phyloP scores from a whole-genome alignment of 2,329 filamentous ascomycete genomes.

The Ophiostoma tasmaniense region DNA sequence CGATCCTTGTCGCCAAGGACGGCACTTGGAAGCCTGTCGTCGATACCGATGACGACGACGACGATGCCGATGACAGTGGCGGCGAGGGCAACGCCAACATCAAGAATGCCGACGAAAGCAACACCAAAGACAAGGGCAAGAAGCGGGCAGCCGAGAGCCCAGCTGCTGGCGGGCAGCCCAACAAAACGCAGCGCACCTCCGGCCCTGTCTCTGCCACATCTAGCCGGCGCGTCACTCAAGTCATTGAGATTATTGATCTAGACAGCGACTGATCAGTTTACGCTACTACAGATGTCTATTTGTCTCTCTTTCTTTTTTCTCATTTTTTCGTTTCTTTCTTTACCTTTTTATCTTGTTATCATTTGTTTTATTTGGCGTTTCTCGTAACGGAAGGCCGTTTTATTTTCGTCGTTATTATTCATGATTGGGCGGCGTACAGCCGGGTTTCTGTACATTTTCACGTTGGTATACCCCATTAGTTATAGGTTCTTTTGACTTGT shows the following conservation, averaged over 20 bases:
- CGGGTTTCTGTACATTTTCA: background rate
- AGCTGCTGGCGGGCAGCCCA: background rate
- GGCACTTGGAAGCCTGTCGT: conserved; percentile 53
- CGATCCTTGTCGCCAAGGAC: conserved; percentile 55
- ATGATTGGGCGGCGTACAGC: background rate
- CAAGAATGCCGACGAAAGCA: background rate
- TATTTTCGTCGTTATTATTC: background rate
- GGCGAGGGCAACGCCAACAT: conserved; percentile 21
- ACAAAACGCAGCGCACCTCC: background rate
- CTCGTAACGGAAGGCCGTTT: background rate
- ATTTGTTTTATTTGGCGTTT: background rate
- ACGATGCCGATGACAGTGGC: conserved; percentile 24
- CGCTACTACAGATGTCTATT: too few relatives aligned
- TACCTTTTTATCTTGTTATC: too few relatives aligned
- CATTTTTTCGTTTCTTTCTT: background rate
- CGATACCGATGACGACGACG: conserved; percentile 19
- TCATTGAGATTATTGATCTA: conserved; percentile 16
- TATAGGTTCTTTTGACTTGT: background rate
- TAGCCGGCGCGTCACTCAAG: background rate
- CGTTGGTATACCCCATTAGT: background rate
- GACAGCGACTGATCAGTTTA: conserved; percentile 10
- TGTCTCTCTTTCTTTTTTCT: too few relatives aligned
- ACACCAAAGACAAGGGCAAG: background rate
- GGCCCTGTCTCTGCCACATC: background rate
- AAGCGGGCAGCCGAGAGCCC: background rate